phyloP scores from a whole-genome alignment of 2,329 filamentous ascomycete species.

The Rhinocladiella similis region DNA sequence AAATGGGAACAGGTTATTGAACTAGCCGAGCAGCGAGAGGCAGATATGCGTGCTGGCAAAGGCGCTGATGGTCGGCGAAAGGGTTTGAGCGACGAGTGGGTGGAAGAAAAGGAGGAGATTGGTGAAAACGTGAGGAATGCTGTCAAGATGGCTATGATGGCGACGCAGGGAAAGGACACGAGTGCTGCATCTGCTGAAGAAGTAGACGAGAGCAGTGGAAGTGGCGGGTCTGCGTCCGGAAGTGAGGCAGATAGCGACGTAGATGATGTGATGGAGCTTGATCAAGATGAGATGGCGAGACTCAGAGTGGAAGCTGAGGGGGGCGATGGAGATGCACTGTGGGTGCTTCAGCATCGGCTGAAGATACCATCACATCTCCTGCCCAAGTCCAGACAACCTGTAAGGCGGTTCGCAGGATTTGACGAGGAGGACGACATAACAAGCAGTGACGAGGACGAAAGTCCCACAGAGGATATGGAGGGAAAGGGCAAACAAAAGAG shows the following conservation, averaged over 20 bases:
- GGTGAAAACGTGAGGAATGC: constrained; percentile 80
- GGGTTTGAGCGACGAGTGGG: constrained; percentile 78
- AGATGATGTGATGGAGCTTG: constrained; percentile 32
- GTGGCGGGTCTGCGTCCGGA: constrained; percentile 35
- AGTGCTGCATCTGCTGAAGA: constrained; percentile 39
- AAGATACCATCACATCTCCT: constrained; percentile 24
- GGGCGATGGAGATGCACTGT: constrained; percentile 29
- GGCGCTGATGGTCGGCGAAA: constrained; percentile 54
- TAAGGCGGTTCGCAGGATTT: constrained; percentile 45
- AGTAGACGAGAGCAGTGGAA: constrained; percentile 40
- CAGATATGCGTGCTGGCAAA: constrained; percentile 74
- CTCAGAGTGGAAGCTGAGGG: constrained; percentile 27
- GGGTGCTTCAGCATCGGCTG: constrained; percentile 31
- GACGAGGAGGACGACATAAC: constrained; percentile 49
- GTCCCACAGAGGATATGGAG: constrained; percentile 30
- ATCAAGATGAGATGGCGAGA: constrained; percentile 26
- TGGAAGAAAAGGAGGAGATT: constrained; percentile 90
- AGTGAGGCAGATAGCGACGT: constrained; percentile 42
- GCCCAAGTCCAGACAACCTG: constrained; percentile 26
- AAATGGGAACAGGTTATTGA: constrained; percentile 89
- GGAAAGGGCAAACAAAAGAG: constrained; percentile 17
- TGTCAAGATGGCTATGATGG: constrained; percentile 71
- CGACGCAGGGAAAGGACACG: constrained; percentile 45
- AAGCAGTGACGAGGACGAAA: constrained; percentile 45
- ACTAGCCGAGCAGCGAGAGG: constrained; percentile 76